These are phyloP conservation scores for Mikania micrantha DNA, from an alignment of 129 eudicot genomes.

Conservation along the genomic window DNA sequence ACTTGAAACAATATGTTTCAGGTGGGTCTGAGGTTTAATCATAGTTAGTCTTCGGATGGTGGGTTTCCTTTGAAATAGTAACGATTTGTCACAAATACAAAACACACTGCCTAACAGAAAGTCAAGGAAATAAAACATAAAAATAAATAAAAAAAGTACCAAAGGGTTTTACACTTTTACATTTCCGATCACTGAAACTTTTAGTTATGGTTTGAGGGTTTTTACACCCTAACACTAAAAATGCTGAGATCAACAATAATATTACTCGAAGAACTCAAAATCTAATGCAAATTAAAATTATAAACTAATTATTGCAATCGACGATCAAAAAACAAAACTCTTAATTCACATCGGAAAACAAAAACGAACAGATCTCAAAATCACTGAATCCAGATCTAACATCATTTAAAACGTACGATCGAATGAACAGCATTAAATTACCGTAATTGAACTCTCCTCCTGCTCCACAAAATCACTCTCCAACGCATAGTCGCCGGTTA, in stretches of 20 bases:
- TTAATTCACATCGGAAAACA: neutral
- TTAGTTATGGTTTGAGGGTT: neutral
- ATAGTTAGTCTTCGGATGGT: no score
- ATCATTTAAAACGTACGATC: neutral
- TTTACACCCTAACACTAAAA: no score
- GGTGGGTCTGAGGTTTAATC: no score
- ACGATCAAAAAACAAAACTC: neutral
- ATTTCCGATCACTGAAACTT: neutral
- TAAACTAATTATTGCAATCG: neutral
- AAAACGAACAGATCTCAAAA: constrained; percentile 13
- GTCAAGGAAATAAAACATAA: neutral
- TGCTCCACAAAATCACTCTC: constrained; percentile 18
- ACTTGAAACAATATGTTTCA: no score
- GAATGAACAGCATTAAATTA: neutral
- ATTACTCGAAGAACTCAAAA: neutral
- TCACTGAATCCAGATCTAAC: constrained; percentile 3
- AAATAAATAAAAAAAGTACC: no score
- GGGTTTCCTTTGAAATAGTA: no score
- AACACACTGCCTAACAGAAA: neutral
- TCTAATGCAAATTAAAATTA: neutral
- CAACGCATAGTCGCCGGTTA: constrained; percentile 14
- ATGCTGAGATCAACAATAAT: neutral
- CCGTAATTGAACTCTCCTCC: constrained; percentile 34
- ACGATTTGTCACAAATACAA: neutral
- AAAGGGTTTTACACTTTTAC: no score